A percentile compares a stretch with the other conserved stretches of the same genome.
Conservation (phyloP, 2,329 filamentous ascomycete genomes). For the Neopestalotiopsis rosae region DNA sequence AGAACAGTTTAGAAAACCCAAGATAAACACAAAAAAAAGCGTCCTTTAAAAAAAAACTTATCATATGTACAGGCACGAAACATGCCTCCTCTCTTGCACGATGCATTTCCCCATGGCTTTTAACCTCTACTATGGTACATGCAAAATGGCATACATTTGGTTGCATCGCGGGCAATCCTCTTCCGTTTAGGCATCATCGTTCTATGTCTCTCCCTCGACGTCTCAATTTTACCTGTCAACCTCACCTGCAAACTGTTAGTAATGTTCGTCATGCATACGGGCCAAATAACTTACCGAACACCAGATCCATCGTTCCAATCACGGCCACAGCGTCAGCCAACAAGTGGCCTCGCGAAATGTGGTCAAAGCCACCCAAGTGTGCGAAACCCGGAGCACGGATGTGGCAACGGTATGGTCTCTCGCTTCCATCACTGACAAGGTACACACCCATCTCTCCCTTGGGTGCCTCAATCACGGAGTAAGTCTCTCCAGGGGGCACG, state of each 20-base stretch:
- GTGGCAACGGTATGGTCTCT: constrained; percentile 96
- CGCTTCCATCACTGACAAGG: constrained; percentile 92
- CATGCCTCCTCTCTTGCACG: constrained; percentile 19
- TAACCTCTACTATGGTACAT: constrained; percentile 34
- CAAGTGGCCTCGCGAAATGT: constrained; percentile 89
- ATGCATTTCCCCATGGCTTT: constrained; percentile 20
- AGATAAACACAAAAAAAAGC: not conserved
- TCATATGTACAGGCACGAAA: constrained; percentile 22
- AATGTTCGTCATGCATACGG: not conserved
- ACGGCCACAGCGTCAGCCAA: constrained; percentile 96
- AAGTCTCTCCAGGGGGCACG: constrained; percentile 96
- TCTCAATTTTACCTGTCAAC: constrained; percentile 57
- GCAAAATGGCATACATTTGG: constrained; percentile 23
- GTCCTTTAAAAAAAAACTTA: constrained; percentile 11
- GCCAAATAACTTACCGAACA: constrained; percentile 71
- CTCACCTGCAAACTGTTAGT: constrained; percentile 57
- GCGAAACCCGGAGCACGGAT: constrained; percentile 97
- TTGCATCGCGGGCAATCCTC: constrained; percentile 12
- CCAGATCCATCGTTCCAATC: constrained; percentile 88
- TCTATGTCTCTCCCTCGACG: constrained; percentile 21
- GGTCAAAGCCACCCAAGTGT: constrained; percentile 92
- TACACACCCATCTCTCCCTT: constrained; percentile 99
- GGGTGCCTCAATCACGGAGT: constrained; percentile 97
- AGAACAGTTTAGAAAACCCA: not conserved
- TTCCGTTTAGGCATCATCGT: constrained; percentile 31